These are phyloP conservation scores for Sporormia fimetaria DNA, from an alignment of 495 filamentous ascomycete genomes.

Conservation along the genomic window DNA sequence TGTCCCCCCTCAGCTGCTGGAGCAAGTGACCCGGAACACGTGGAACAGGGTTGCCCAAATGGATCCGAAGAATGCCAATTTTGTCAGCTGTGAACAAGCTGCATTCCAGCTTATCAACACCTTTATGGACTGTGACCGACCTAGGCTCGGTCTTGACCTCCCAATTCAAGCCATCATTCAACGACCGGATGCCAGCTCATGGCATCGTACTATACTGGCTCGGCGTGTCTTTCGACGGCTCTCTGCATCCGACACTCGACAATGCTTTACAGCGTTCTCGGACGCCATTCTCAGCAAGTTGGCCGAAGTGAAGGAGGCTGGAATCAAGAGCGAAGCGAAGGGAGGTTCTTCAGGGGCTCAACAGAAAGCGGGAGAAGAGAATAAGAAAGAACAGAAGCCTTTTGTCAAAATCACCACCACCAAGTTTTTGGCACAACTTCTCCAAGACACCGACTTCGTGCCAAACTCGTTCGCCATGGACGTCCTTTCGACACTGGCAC, in stretches of 20 bases:
- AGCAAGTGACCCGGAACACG: constrained; percentile 2
- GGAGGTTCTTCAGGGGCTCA: background rate
- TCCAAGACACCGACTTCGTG: constrained; percentile 30
- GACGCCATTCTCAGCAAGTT: constrained; percentile 30
- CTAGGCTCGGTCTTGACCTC: constrained; percentile 23
- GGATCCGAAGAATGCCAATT: background rate
- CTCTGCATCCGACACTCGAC: constrained; percentile 22
- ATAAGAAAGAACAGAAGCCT: constrained; percentile 12
- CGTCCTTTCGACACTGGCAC: constrained; percentile 27
- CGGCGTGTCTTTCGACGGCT: constrained; percentile 25
- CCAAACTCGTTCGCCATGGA: constrained; percentile 23
- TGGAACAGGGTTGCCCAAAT: background rate
- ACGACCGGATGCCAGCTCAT: constrained; percentile 32
- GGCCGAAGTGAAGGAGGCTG: constrained; percentile 22
- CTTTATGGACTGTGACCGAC: constrained; percentile 26
- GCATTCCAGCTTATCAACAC: constrained; percentile 23
- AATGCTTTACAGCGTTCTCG: constrained; percentile 28
- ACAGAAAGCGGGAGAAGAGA: constrained; percentile 7
- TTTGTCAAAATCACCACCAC: constrained; percentile 35
- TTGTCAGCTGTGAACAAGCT: constrained; percentile 6
- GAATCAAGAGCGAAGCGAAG: constrained; percentile 3
- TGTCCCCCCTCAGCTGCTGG: constrained; percentile 10
- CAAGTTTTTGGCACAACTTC: constrained; percentile 34
- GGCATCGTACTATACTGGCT: constrained; percentile 31
- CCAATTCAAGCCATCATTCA: constrained; percentile 30